Evolutionary conservation across 192 early-diverging fungal genomes (phyloP), one percentile per base, ranked within the genome.

Genomic region (Backusella australiensis): DNA sequence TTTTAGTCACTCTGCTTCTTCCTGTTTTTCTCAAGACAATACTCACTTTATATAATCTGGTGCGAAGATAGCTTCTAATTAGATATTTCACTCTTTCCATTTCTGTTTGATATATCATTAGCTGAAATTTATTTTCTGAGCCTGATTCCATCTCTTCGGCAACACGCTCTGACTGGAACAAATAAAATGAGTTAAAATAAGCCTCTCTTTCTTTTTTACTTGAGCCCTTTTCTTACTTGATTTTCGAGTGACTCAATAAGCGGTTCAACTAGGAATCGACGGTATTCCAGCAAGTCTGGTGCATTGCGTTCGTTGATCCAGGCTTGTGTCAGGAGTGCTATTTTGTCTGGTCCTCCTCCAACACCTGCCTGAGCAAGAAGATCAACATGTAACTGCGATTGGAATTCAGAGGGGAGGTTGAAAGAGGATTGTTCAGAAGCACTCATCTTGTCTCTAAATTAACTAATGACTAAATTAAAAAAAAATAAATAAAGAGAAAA

Each of bases 231-330:
- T 65, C 77, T 53, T 32, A 90, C 89, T 84, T 92, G 90, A 4
- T 86, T 82, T 38, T 89, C 86, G 7, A 91, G 67, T 79, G 84
- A 80, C 23, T 90, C 87, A 32, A 86, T 78, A 11, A 92, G 81
- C 23, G 82, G 77, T 6, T 79, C 80, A 5, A 91, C 83, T 0
- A 84, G 46, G 17, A 77, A 74, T 17, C 67, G 70, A 67, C 87
- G 74, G 59, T 88, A 92, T 17, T 81, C 84, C 1, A 93, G 74
- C 9, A 93, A 59, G 76, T 91, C 91, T 9, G 92, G 91, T 11
- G 90, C 86, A 46, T 83, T 86, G 6, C 90, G 89, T 73, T 93
- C 92, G 73, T 91, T 90, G 38, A 91, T 85, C 92, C 92, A 93
- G 15, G 79, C 82, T 41, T 86, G 80, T 6, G 89, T 90, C 41